Conservation (phyloP, 768 basidiomycete species). For the Termitomyces sp. region DNA sequence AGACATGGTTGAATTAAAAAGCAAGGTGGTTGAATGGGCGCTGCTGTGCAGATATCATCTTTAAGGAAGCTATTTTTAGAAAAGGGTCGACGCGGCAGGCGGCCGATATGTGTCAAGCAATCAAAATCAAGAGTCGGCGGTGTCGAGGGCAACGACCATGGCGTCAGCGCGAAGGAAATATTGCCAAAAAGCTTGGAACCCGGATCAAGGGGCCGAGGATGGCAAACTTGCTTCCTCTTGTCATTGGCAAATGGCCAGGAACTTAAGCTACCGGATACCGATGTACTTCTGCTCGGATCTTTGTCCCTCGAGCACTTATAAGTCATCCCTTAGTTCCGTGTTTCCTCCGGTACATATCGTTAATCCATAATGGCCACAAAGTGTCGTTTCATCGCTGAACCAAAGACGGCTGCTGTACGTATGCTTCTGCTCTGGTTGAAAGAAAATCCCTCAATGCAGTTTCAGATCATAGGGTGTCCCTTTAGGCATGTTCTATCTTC, state of each 20-base stretch:
- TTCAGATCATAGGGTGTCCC: conserved; percentile 89
- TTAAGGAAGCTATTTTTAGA: conserved; percentile 11
- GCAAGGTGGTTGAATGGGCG: background rate
- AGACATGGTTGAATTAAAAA: conserved; percentile 8
- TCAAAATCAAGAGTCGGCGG: no score
- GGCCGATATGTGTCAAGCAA: background rate
- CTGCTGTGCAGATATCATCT: conserved; percentile 3
- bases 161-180: no score
- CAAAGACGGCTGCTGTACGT: conserved; percentile 79
- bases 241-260: background rate
- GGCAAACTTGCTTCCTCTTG: background rate
- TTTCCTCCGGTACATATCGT: background rate
- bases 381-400: conserved; percentile 55
- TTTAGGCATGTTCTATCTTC: conserved; percentile 67
- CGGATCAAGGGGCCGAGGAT: background rate
- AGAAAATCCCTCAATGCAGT: conserved; percentile 11
- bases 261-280: background rate
- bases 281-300: background rate
- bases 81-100: background rate
- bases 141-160: background rate
- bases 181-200: background rate
- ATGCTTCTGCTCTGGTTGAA: background rate
- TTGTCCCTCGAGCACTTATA: background rate
- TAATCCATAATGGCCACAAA: conserved; percentile 26
- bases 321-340: background rate